These are phyloP conservation scores for Halophytophthora batemanensis DNA, from an alignment of 352 stramenopile species.

Conservation along the genomic window DNA sequence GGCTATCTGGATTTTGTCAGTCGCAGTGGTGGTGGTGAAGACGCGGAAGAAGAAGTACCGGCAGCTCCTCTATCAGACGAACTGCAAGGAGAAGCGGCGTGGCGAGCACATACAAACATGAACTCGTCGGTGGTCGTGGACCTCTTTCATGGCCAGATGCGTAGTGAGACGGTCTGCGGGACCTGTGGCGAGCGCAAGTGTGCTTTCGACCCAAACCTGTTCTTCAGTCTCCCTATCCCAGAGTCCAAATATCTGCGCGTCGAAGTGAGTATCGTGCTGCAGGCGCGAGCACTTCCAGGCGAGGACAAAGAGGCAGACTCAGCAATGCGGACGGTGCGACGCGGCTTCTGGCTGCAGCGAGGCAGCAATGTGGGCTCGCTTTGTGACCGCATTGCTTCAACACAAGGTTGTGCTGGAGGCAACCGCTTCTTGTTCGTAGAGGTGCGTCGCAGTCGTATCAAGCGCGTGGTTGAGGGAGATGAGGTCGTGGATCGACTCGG, in stretches of 20 bases:
- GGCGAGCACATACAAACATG: constrained; percentile 87
- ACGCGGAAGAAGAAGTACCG: constrained; percentile 23
- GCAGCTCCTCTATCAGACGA: constrained; percentile 46
- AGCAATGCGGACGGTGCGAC: constrained; percentile 14
- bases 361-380: constrained; percentile 37
- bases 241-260: constrained; percentile 67
- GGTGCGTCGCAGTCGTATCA: constrained; percentile 68
- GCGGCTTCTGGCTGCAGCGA: constrained; percentile 60
- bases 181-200: constrained; percentile 92
- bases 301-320: constrained; percentile 6
- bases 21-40: constrained; percentile 36
- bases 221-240: constrained; percentile 95
- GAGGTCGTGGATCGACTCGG: constrained; percentile 54
- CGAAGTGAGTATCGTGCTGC: constrained; percentile 61
- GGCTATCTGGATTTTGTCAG: constrained; percentile 20
- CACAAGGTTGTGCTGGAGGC: constrained; percentile 25
- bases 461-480: constrained; percentile 59
- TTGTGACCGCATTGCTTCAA: constrained; percentile 44
- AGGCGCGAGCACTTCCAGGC: constrained; percentile 34
- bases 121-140: constrained; percentile 97
- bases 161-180: constrained; percentile 93
- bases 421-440: constrained; percentile 71
- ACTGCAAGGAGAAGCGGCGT: constrained; percentile 87
- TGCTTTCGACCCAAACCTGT: constrained; percentile 96
- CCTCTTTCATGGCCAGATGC: constrained; percentile 94